Evolutionary conservation across 202 grass and related monocot species (phyloP).

Genomic region (Saccharum hybrid): DNA sequence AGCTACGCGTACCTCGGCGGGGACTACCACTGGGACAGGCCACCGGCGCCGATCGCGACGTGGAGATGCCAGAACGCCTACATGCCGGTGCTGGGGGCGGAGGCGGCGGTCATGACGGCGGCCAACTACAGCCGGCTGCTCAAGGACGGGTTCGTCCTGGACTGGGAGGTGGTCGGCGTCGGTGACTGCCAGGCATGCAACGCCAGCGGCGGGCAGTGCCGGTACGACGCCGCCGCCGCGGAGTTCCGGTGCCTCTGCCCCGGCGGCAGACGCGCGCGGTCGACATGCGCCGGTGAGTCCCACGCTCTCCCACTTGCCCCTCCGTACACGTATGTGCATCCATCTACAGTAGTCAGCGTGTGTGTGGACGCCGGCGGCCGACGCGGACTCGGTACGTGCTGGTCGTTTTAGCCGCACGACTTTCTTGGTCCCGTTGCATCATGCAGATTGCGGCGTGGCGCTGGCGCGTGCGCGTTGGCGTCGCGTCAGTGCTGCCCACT

Average conservation of each 20-base stretch:
- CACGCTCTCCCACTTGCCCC: neutral
- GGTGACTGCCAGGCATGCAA: conserved; percentile 45
- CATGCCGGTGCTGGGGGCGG: conserved; percentile 44
- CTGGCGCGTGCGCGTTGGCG: no score
- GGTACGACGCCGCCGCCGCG: neutral
- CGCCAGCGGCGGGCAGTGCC: conserved; percentile 41
- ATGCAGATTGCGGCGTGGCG: no score
- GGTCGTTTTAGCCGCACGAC: neutral
- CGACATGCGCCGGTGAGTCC: conserved; percentile 41
- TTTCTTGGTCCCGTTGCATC: neutral
- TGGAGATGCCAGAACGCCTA: conserved; percentile 37
- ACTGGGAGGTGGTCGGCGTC: neutral
- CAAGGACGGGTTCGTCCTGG: conserved; percentile 50
- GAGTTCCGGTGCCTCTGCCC: conserved; percentile 46
- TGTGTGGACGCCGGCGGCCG: neutral
- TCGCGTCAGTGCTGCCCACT: no score
- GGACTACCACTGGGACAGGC: neutral
- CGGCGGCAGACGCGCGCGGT: neutral
- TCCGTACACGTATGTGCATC: neutral
- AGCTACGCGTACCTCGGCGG: conserved; percentile 23
- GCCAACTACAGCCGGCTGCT: conserved; percentile 22
- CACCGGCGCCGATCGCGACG: neutral
- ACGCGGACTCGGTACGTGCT: neutral
- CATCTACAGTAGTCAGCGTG: neutral
- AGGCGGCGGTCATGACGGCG: neutral